Conservation (phyloP, 768 basidiomycete genomes). For the Cystobasidium ongulense region DNA sequence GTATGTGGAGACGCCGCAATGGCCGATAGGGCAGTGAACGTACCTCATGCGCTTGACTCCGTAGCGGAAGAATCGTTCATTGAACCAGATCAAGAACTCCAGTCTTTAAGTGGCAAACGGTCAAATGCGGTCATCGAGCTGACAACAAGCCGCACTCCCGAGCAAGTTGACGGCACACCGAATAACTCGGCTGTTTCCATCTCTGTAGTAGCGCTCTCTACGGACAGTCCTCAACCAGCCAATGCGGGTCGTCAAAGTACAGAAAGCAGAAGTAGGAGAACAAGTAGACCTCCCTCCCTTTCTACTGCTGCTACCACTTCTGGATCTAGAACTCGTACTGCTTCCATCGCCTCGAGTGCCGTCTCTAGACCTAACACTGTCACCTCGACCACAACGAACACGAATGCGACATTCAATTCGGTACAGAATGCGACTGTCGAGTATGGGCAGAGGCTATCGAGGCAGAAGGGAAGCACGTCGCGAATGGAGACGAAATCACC, state of each 20-base stretch:
- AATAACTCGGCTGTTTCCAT: not conserved
- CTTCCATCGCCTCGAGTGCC: not conserved
- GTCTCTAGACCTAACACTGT: not conserved
- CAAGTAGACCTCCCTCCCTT: not conserved
- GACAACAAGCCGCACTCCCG: not conserved
- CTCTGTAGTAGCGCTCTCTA: not conserved
- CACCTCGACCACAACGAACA: not conserved
- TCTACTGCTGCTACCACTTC: not conserved
- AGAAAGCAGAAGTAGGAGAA: not conserved
- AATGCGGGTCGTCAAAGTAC: not conserved
- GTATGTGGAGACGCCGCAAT: not conserved
- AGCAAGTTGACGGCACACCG: not conserved
- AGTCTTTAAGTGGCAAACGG: not conserved
- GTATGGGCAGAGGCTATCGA: not conserved
- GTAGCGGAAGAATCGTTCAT: not conserved
- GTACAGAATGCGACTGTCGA: not conserved
- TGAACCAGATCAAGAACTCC: not conserved
- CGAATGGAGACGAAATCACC: not conserved
- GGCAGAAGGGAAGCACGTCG: not conserved
- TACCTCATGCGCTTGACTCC: not conserved
- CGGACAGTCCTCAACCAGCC: not conserved
- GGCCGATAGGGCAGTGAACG: not conserved
- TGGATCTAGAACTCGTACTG: not conserved
- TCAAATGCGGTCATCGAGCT: not conserved
- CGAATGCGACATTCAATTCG: not conserved